These are phyloP conservation scores for Mollisiaceae sp. DNA, from an alignment of 2,329 filamentous ascomycete species.

Conservation along the genomic window DNA sequence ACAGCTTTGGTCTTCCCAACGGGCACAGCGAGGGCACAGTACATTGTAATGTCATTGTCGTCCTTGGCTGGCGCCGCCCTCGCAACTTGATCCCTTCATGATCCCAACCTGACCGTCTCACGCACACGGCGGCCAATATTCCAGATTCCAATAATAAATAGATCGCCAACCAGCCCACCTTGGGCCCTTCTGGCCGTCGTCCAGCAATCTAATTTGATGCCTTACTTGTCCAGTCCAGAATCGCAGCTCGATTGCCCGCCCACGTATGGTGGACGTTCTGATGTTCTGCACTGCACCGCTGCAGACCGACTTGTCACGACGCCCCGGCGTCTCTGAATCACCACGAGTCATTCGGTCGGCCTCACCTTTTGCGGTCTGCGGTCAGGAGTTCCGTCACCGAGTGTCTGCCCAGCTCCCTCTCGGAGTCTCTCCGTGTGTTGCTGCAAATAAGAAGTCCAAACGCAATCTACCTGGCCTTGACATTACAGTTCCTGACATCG, in stretches of 20 bases:
- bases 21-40: background rate
- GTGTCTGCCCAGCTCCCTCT: background rate
- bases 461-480: background rate
- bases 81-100: slow-evolving; percentile 6
- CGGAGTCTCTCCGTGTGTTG: background rate
- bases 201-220: slow-evolving; percentile 13
- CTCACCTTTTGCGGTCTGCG: background rate
- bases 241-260: slow-evolving; percentile 8
- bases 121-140: slow-evolving; percentile 2
- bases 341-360: slow-evolving; percentile 14
- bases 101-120: slow-evolving; percentile 6
- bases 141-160: slow-evolving; percentile 10
- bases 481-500: background rate
- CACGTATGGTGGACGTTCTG: slow-evolving; percentile 1
- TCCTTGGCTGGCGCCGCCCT: slow-evolving; percentile 7
- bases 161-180: slow-evolving; percentile 3
- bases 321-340: slow-evolving; percentile 1
- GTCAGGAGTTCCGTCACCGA: slow-evolving; percentile 2
- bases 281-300: slow-evolving; percentile 5
- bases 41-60: background rate
- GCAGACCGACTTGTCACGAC: slow-evolving; percentile 10
- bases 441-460: slow-evolving; percentile 4
- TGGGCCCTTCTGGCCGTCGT: background rate
- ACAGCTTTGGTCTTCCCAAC: background rate
- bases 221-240: slow-evolving; percentile 4